Evolutionary conservation across 352 stramenopile species (phyloP), one percentile per base, ranked within the genome.

Genomic region (Pythium phragmiticola): DNA sequence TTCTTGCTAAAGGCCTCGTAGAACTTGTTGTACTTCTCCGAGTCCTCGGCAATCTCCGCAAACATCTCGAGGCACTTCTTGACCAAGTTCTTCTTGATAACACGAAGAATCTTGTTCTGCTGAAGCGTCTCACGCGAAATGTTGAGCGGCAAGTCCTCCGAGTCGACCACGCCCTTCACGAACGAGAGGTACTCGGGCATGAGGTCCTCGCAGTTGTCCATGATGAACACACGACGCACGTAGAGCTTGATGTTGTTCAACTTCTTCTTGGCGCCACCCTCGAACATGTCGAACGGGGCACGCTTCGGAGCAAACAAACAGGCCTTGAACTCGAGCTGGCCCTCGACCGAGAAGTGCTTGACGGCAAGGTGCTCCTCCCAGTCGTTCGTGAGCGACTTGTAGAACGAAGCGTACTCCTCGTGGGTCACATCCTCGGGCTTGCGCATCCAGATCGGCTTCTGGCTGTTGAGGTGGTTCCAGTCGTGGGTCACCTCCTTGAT

Each of bases 71-170:
- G 92, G 70, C 82, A 94, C 80, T 99, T 99, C 95, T 99, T 99
- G 51, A 99, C 86, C 60, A 99, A 73, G 78, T 99, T 99, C 94
- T 99, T 99, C 88, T 98, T 98, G 84, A 99, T 99, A 62, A 99
- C 97, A 63, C 94, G 89, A 57, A 99, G 82, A 75, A 99, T 99
- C 90, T 99, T 99, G 95, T 99, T 99, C 82, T 99, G 97, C 85
- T 99, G 98, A 48, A 99, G 90, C 42, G 96, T 99, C 78, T 99
- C 98, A 93, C 98, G 97, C 60, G 97, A 99, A 76, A 99, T 99
- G 90, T 99, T 99, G 14, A 99, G 85, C 42, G 97, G 98, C 69
- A 99, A 79, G 84, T 99, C 98, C 77, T 99, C 97, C 60, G 90
- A 98, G 79, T 99, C 97, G n/a, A 99, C 98, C 55, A 99, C 95